These are phyloP conservation scores for Trichoderma semiorbis DNA, from an alignment of 2,329 filamentous ascomycete genomes.

Conservation along the genomic window DNA sequence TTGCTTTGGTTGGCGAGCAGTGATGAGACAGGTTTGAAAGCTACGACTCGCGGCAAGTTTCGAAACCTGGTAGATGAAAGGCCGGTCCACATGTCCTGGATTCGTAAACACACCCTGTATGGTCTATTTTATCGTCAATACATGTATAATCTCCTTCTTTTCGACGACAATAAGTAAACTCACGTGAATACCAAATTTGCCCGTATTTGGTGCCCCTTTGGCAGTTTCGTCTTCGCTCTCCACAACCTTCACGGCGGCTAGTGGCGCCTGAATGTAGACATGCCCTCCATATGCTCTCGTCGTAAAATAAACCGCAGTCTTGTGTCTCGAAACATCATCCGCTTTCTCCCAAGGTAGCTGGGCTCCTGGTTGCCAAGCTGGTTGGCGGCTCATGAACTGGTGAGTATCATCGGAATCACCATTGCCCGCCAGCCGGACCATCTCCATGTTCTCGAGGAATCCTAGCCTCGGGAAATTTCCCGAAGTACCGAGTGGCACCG, in stretches of 20 bases:
- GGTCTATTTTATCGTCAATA: slow-evolving; percentile 38
- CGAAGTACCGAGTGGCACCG: neutral
- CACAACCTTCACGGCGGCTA: slow-evolving; percentile 22
- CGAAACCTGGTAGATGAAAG: slow-evolving; percentile 51
- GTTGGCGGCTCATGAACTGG: slow-evolving; percentile 32
- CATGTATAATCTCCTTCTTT: neutral
- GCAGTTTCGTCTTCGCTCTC: slow-evolving; percentile 31
- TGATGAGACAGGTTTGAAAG: slow-evolving; percentile 49
- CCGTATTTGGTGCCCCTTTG: neutral
- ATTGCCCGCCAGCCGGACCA: neutral
- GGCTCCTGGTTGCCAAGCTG: slow-evolving; percentile 32
- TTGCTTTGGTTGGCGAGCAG: slow-evolving; percentile 43
- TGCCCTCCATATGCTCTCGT: slow-evolving; percentile 32
- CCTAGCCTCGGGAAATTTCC: neutral
- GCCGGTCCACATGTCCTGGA: slow-evolving; percentile 44
- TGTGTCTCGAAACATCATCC: slow-evolving; percentile 22
- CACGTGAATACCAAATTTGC: slow-evolving; percentile 37
- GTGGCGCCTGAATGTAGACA: slow-evolving; percentile 34
- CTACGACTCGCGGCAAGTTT: slow-evolving; percentile 43
- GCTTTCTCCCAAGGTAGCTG: slow-evolving; percentile 26
- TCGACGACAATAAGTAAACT: slow-evolving; percentile 18
- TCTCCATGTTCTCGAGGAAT: neutral
- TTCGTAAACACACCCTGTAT: slow-evolving; percentile 55
- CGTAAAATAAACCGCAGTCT: neutral
- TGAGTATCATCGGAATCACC: neutral